phyloP scores from a whole-genome alignment of 768 basidiomycete species.

The Boletellus emodensis region DNA sequence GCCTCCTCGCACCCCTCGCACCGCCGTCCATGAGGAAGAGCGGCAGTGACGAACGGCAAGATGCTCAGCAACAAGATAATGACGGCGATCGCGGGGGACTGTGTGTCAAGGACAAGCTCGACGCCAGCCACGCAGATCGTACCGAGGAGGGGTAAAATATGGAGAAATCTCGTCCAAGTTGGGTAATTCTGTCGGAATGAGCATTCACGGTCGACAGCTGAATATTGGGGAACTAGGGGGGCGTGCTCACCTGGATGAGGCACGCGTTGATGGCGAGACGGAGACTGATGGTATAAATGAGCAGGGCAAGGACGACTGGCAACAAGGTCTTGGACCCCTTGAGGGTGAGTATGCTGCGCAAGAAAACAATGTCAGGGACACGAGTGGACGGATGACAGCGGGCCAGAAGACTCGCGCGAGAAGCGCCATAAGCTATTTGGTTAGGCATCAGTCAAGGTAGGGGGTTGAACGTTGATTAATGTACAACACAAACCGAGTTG shows the following conservation, averaged over 20 bases:
- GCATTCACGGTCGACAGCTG: not conserved
- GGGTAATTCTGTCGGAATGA: not conserved
- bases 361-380: not conserved
- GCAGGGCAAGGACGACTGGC: slow-evolving; percentile 10
- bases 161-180: slow-evolving; percentile 7
- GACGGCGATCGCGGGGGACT: not conserved
- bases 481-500: slow-evolving; percentile 8
- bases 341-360: slow-evolving; percentile 7
- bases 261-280: slow-evolving; percentile 8
- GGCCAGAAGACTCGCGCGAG: slow-evolving; percentile 6
- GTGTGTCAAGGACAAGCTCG: not conserved
- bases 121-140: slow-evolving; percentile 7
- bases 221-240: not conserved
- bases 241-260: slow-evolving; percentile 7
- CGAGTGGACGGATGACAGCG: not conserved
- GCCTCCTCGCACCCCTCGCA: not conserved
- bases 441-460: not conserved
- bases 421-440: slow-evolving; percentile 15
- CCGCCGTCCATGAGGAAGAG: not conserved
- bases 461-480: not conserved
- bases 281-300: slow-evolving; percentile 24
- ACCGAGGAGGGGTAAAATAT: slow-evolving; percentile 18
- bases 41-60: not conserved
- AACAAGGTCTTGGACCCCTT: slow-evolving; percentile 7
- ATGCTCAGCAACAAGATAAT: not conserved